These are phyloP conservation scores for Leccinum incarnatum DNA, from an alignment of 768 basidiomycete species.

Conservation along the genomic window DNA sequence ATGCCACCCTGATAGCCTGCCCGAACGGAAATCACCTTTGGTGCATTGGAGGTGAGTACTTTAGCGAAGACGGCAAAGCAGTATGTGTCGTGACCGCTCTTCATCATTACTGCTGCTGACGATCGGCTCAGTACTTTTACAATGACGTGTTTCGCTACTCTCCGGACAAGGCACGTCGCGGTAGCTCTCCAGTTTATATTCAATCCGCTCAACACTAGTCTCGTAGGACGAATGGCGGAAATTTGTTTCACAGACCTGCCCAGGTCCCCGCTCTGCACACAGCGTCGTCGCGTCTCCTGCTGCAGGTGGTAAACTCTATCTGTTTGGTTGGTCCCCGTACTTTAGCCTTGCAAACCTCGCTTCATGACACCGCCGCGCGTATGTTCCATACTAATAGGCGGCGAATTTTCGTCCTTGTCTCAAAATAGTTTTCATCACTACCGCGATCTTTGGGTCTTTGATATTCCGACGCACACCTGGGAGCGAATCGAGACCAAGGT, in stretches of 20 bases:
- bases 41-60: slow-evolving; percentile 86
- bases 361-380: neutral
- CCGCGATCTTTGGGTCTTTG: slow-evolving; percentile 87
- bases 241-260: slow-evolving; percentile 80
- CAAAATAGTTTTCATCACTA: slow-evolving; percentile 89
- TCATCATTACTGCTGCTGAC: neutral
- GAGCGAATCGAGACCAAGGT: slow-evolving; percentile 86
- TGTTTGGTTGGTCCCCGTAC: slow-evolving; percentile 56
- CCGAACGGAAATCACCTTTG: slow-evolving; percentile 80
- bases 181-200: neutral
- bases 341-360: neutral
- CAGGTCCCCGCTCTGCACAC: slow-evolving; percentile 86
- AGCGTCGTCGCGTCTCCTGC: slow-evolving; percentile 70
- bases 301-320: slow-evolving; percentile 82
- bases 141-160: slow-evolving; percentile 85
- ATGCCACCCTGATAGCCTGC: slow-evolving; percentile 77
- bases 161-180: slow-evolving; percentile 62
- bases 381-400: slow-evolving; percentile 42
- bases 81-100: slow-evolving; percentile 36
- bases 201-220: neutral
- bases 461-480: slow-evolving; percentile 76
- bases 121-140: slow-evolving; percentile 64
- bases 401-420: slow-evolving; percentile 81
- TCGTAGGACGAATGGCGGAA: slow-evolving; percentile 82
- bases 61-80: slow-evolving; percentile 80